These are phyloP conservation scores for Asterophora lycoperdoides DNA, from an alignment of 768 basidiomycete species.

Conservation along the genomic window DNA sequence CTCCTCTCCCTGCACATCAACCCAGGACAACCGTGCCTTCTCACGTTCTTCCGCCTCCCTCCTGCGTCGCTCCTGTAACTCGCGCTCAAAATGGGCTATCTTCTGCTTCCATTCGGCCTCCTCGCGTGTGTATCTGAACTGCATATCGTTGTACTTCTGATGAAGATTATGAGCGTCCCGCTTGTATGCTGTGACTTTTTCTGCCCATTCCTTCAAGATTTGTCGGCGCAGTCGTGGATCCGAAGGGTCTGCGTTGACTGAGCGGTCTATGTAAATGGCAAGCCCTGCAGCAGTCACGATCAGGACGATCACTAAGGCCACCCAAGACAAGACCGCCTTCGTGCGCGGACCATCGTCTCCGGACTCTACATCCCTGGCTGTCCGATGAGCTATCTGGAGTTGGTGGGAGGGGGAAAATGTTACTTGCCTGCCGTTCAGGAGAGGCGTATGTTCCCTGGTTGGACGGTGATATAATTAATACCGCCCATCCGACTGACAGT, in stretches of 20 bases:
- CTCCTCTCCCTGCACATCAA: slow-evolving; percentile 7
- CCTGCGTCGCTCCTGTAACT: not conserved
- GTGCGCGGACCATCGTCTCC: too few relatives aligned
- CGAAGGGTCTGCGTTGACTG: not conserved
- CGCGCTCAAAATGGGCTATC: not conserved
- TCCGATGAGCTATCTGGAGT: too few relatives aligned
- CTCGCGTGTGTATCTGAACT: not conserved
- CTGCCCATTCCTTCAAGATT: not conserved
- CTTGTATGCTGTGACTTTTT: not conserved
- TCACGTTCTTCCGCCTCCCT: slow-evolving; percentile 11
- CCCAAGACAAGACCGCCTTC: too few relatives aligned
- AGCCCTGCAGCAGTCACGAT: not conserved
- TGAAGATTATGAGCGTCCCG: not conserved
- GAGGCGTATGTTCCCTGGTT: too few relatives aligned
- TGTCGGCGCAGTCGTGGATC: not conserved
- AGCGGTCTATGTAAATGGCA: not conserved
- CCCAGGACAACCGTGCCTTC: slow-evolving; percentile 16
- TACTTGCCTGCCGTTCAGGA: too few relatives aligned
- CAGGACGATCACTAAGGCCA: too few relatives aligned
- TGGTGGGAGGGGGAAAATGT: too few relatives aligned
- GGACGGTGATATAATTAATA: too few relatives aligned
- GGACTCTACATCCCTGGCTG: too few relatives aligned
- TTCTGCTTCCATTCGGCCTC: not conserved
- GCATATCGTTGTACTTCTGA: too few relatives aligned
- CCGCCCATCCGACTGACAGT: too few relatives aligned